phyloP scores from a whole-genome alignment of 345 rosid genomes.

The Eucalyptus regnans region DNA sequence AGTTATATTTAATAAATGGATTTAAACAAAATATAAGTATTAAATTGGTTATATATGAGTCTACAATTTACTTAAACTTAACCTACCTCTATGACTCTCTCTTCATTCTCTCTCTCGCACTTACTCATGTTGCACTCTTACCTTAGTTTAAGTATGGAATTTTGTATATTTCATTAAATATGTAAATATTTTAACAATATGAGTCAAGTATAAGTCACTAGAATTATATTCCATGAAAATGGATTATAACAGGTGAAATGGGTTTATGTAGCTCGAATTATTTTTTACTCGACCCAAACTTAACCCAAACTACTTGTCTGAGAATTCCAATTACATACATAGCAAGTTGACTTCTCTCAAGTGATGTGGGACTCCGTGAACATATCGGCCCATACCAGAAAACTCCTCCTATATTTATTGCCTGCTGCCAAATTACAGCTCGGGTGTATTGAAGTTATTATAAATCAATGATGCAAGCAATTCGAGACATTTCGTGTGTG shows the following conservation, averaged over 20 bases:
- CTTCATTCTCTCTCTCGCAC: too few species aligned
- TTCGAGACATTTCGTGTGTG: background rate
- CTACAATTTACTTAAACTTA: too few species aligned
- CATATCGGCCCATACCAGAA: rapidly evolving
- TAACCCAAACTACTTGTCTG: rapidly evolving
- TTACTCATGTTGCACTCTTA: too few species aligned
- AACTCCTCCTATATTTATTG: background rate
- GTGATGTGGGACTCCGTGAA: background rate
- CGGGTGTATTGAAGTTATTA: rapidly evolving
- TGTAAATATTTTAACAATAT: too few species aligned
- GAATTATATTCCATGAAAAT: too few species aligned
- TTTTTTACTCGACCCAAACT: background rate
- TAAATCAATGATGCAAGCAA: background rate
- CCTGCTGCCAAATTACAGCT: background rate
- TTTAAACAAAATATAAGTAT: too few species aligned
- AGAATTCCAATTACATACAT: too few species aligned
- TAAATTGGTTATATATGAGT: too few species aligned
- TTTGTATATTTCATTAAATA: too few species aligned
- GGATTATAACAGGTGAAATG: rapidly evolving
- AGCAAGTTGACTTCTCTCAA: background rate
- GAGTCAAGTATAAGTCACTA: rapidly evolving
- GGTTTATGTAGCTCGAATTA: rapidly evolving
- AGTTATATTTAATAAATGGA: too few species aligned
- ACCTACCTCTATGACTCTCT: background rate
- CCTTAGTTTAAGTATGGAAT: rapidly evolving